Evolutionary conservation across 148 eudicot species (phyloP), one percentile per base, ranked within the genome.

Genomic region (Rhododendron mucronatum): DNA sequence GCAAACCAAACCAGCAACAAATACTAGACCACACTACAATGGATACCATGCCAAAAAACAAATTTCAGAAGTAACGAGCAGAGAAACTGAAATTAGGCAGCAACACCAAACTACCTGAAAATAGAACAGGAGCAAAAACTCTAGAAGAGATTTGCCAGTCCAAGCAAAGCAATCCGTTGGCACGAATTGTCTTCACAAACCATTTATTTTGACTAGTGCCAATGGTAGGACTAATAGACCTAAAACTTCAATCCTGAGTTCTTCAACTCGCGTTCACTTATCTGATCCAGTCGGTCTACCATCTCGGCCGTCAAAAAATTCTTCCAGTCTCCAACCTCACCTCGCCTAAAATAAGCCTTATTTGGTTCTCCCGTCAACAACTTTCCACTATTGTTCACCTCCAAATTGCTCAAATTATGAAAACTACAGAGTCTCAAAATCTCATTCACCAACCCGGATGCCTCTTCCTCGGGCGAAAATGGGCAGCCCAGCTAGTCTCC

Each of bases 401-500:
- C 87, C 90, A 88, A 83, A 21, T 86, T 82, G 33, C 85, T 88
- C 88, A 88, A 67, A 55, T 48, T 88, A 2, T 55, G 87, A n/a
- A 85, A 76, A 37, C 89, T 86, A 86, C 91, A 88, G 59, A 89
- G 28, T 63, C 79, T 67, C 50, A 63, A 28, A 15, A 90, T 85
- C 53, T 44, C 45, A n/a, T 86, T 74, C 14, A 53, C 9, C n/a
- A 85, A 74, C 51, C 88, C 88, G 14, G 84, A 78, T 7, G n/a
- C 81, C 79, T 90, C 87, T 47, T 88, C 89, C 78, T 88, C 80
- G 0, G 15, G 7, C 14, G 88, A 83, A 15, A 89, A 89, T 5
- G 88, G 84, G 50, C 55, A 78, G 37, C 89, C 91, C 59, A 10
- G 86, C 91, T 63, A 90, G 30, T 5, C 59, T 90, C 87, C 67